Evolutionary conservation across 1,284 basidiomycete species (phyloP), one percentile per base, ranked within the genome.

Genomic region (Cutaneotrichosporon sp.): DNA sequence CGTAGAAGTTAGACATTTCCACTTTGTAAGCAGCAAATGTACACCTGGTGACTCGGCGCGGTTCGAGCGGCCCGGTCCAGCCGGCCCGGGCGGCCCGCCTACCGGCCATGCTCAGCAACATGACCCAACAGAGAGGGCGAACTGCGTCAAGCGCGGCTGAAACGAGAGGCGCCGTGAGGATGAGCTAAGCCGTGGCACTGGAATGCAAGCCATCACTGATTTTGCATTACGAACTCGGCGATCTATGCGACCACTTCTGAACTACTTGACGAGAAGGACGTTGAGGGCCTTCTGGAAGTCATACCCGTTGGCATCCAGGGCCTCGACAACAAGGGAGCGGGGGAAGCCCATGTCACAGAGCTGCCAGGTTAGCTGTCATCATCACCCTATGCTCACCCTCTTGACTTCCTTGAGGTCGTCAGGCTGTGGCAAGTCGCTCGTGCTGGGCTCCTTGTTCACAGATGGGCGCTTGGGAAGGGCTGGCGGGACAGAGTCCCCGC

Each of bases 391-490:
- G 66, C 75, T 64, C 49, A 78, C 78, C 68, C 73, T 77, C 63
- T 80, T 80, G 8, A 80, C 79, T 59, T 80, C 77, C 55, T 79
- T 75, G n/a, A 80, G 67, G 60, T 80, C 79, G 58, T 80, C 79
- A 0, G 68, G 59, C 65, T 80, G 79, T 1, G 79, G 70, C 31
- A 55, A 52, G 22, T 62, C 58, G 54, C 67, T 72, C n/a, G 34
- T 33, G 10, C 42, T 43, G 2, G 50, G 55, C 10, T 38, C 42
- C 24, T 10, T 38, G 18, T 24, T 20, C 20, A 29, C 24, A 18
- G 71, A 67, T 42, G 67, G 64, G 45, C 75, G 65, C n/a, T 70
- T 58, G 18, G 77, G 77, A 46, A 76, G 65, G 3, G 68, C 43
- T 0, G 76, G 51, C 1, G 34, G 75, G 4, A 50, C 38, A 14